These are phyloP conservation scores for Diddensiella santjacobensis DNA, from an alignment of 805 yeast genomes.

Conservation along the genomic window DNA sequence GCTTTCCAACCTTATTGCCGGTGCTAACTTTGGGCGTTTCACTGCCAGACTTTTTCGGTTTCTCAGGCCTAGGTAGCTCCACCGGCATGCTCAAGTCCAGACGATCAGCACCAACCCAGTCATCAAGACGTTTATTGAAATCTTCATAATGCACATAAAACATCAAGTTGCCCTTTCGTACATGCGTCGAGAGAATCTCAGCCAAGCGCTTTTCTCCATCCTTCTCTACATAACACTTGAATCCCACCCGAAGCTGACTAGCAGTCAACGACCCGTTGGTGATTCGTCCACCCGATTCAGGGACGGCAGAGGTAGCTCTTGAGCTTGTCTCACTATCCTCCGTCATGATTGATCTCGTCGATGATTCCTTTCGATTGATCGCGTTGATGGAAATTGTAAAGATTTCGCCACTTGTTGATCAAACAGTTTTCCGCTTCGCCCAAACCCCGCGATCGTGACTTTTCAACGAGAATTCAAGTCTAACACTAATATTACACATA, in stretches of 20 bases:
- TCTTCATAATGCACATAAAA: conserved; percentile 94
- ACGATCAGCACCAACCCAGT: conserved; percentile 77
- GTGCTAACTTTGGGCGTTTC: conserved; percentile 13
- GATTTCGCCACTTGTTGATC: too few relatives aligned
- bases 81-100: conserved; percentile 71
- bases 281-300: conserved; percentile 17
- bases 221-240: conserved; percentile 76
- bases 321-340: conserved; percentile 3
- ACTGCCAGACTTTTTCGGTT: conserved; percentile 35
- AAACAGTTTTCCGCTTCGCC: neutral
- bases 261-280: conserved; percentile 39
- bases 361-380: too few relatives aligned
- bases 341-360: too few relatives aligned
- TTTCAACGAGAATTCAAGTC: too few relatives aligned
- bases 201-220: conserved; percentile 79
- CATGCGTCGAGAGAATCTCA: conserved; percentile 74
- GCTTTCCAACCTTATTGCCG: conserved; percentile 35
- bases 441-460: too few relatives aligned
- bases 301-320: conserved; percentile 13
- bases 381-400: too few relatives aligned
- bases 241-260: conserved; percentile 44
- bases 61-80: conserved; percentile 61
- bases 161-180: conserved; percentile 69
- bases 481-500: too few relatives aligned
- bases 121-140: conserved; percentile 93